Conservation (phyloP, 2,329 filamentous ascomycete species). For the Botryotinia convoluta region DNA sequence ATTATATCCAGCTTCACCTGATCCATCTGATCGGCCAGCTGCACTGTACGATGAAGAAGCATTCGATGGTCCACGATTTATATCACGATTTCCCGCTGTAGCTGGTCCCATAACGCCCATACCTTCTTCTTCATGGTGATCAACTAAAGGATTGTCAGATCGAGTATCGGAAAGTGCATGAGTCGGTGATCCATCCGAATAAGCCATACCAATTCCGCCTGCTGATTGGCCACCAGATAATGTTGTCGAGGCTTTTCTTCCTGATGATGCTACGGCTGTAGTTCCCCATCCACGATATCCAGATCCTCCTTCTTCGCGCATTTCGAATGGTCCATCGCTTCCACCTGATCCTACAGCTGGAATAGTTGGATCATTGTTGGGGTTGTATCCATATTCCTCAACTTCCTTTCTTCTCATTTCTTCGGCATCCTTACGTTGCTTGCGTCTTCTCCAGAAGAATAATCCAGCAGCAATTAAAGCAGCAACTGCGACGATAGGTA, state of each 20-base stretch:
- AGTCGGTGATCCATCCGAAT: slow-evolving; percentile 74
- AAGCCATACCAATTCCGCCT: slow-evolving; percentile 57
- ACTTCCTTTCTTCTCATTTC: slow-evolving; percentile 93
- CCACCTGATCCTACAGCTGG: slow-evolving; percentile 49
- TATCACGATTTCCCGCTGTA: slow-evolving; percentile 66
- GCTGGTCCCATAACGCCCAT: slow-evolving; percentile 78
- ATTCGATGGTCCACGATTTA: slow-evolving; percentile 88
- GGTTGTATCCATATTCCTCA: slow-evolving; percentile 95
- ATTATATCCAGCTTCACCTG: slow-evolving; percentile 52
- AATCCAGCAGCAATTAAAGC: slow-evolving; percentile 73
- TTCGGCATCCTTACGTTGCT: slow-evolving; percentile 78
- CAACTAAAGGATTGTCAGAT: slow-evolving; percentile 64
- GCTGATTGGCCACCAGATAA: slow-evolving; percentile 67
- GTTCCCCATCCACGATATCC: slow-evolving; percentile 97
- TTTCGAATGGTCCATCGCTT: slow-evolving; percentile 61
- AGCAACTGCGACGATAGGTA: slow-evolving; percentile 86
- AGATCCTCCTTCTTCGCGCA: slow-evolving; percentile 70
- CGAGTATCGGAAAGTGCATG: slow-evolving; percentile 63
- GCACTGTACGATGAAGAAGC: slow-evolving; percentile 94
- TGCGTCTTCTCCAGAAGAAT: slow-evolving; percentile 85
- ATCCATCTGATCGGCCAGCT: slow-evolving; percentile 69
- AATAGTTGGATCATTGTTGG: slow-evolving; percentile 88
- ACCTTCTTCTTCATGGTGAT: slow-evolving; percentile 65
- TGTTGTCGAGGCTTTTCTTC: slow-evolving; percentile 84
- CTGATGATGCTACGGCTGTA: slow-evolving; percentile 64